phyloP scores from a whole-genome alignment of 73 alveolate genomes.

The Paraurostyla sp. region DNA sequence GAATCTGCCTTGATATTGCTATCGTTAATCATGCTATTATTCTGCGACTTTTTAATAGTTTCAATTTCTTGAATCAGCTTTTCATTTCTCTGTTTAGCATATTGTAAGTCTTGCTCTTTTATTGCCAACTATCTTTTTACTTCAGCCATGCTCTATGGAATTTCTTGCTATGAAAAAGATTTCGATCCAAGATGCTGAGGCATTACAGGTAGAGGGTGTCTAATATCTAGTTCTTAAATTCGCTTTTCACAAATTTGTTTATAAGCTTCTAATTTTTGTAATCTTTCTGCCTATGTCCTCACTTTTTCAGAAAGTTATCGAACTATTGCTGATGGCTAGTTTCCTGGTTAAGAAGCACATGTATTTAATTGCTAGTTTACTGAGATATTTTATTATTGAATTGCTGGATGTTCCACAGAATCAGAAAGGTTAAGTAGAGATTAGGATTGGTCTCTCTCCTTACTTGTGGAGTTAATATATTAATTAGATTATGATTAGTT shows the following conservation, averaged over 20 bases:
- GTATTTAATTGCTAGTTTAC: neutral
- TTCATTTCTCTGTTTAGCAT: slow-evolving; percentile 58
- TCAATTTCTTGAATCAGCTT: slow-evolving; percentile 41
- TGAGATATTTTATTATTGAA: neutral
- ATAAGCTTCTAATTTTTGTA: slow-evolving; percentile 78
- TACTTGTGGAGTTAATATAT: neutral
- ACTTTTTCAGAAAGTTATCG: slow-evolving; percentile 85
- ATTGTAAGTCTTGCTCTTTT: slow-evolving; percentile 32
- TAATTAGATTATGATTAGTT: too few relatives aligned
- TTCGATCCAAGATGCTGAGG: slow-evolving; percentile 77
- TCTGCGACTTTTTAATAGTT: neutral
- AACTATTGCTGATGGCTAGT: slow-evolving; percentile 58
- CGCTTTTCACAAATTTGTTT: slow-evolving; percentile 82
- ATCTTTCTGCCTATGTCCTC: slow-evolving; percentile 84
- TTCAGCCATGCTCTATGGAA: slow-evolving; percentile 38
- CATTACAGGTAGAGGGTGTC: slow-evolving; percentile 84
- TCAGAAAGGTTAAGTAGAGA: slow-evolving; percentile 18
- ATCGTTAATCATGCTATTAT: neutral
- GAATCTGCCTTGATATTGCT: neutral
- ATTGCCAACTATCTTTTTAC: slow-evolving; percentile 42
- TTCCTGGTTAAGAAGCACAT: neutral
- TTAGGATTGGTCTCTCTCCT: slow-evolving; percentile 21
- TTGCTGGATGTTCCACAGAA: slow-evolving; percentile 8
- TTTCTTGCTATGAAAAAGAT: slow-evolving; percentile 11
- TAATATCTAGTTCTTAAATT: slow-evolving; percentile 79